Evolutionary conservation across 805 yeast species (phyloP), one percentile per base, ranked within the genome.

Genomic region (Ogataea corticis): DNA sequence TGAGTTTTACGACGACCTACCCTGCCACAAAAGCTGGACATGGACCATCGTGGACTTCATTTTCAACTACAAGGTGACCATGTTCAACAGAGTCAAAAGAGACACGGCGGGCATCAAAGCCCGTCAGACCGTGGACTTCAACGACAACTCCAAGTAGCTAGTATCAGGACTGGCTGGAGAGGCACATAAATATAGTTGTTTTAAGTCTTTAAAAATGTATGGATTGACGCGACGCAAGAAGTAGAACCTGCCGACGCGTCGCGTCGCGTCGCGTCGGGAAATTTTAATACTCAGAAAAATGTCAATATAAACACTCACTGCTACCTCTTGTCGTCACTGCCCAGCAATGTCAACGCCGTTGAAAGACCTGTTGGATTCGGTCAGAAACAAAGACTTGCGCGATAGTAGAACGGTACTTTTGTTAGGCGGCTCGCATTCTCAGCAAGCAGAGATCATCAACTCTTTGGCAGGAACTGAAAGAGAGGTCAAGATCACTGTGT

Each of bases 1-100:
- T 17, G 97, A 90, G 57, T 90, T 86, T 60, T 90, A 90, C 62
- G 85, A 78, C 34, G 87, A 87, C 2, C 72, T 90, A 46, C 97
- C 97, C 1, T 70, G 66, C 48, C 90, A 87, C 49, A 71, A 76
- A 32, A 81, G 90, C 29, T 90, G 97, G 97, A 68, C 79, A 29
- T 82, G 81, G 63, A 91, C 87, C 2, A 72, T 89, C 34, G 77
- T 77, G 62, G 81, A 84, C 66, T 90, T 90, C 55, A 72, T 88
- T 19, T 72, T 81, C 55, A 80, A 80, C 56, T 82, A 82, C 38
- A 73, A 82, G 34, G 85, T 90, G 46, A 70, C 79, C 13, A 71
- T 90, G 64, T 90, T 85, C 81, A 83, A 84, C 65, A 76, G 97
- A 54, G 96, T 90, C 16, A 86, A 85, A 66, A 75, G 96, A 54